phyloP scores from a whole-genome alignment of 768 basidiomycete genomes.

The Agrocybe chaxingu region DNA sequence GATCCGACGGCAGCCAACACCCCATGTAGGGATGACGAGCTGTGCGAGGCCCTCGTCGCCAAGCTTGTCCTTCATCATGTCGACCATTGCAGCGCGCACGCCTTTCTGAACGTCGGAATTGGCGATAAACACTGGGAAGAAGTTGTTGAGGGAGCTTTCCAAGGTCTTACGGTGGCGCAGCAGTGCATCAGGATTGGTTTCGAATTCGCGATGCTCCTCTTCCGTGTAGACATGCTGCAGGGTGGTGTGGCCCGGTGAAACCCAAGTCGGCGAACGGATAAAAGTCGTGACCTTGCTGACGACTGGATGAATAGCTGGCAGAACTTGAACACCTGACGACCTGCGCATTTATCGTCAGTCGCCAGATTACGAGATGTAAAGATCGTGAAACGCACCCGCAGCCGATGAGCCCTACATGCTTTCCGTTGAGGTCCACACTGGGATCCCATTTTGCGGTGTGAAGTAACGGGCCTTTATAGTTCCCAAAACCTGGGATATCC shows the following conservation, averaged over 20 bases:
- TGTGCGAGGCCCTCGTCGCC: slow-evolving; percentile 37
- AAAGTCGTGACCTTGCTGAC: slow-evolving; percentile 30
- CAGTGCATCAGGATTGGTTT: slow-evolving; percentile 30
- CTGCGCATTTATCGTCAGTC: slow-evolving; percentile 4
- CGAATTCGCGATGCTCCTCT: slow-evolving; percentile 36
- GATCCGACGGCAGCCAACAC: slow-evolving; percentile 27
- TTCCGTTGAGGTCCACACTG: slow-evolving; percentile 27
- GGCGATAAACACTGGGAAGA: slow-evolving; percentile 23
- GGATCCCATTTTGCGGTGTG: slow-evolving; percentile 34
- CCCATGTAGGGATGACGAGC: slow-evolving; percentile 27
- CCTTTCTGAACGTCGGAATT: slow-evolving; percentile 27
- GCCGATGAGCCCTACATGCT: slow-evolving; percentile 10
- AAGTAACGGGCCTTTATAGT: slow-evolving; percentile 29
- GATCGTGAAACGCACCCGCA: background rate
- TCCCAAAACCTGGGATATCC: slow-evolving; percentile 28
- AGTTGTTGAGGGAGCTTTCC: slow-evolving; percentile 31
- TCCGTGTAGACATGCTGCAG: slow-evolving; percentile 26
- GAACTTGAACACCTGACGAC: slow-evolving; percentile 26
- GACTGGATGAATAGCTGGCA: slow-evolving; percentile 25
- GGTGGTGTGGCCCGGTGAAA: slow-evolving; percentile 17
- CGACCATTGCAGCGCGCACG: slow-evolving; percentile 17
- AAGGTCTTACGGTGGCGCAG: slow-evolving; percentile 35
- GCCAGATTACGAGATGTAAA: no score
- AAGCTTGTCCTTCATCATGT: slow-evolving; percentile 38
- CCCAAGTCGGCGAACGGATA: slow-evolving; percentile 26